Percentiles rank a stretch among this genome's conserved stretches.
phyloP scores from a whole-genome alignment of 805 yeast species.

The Diddensiella transvaalensis region DNA sequence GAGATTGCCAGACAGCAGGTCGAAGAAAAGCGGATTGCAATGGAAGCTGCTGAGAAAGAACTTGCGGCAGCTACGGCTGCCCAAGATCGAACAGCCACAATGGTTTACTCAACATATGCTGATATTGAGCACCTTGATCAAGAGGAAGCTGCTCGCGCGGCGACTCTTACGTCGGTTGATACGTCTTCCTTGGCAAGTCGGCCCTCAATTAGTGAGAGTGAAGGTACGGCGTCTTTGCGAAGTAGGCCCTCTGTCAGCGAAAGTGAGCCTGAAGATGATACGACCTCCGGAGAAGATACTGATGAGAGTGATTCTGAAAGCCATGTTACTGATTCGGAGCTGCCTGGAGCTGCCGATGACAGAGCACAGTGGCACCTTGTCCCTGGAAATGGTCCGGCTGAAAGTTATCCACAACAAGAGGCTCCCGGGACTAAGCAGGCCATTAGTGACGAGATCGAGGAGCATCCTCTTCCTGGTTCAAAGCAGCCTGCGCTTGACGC shows the following conservation, averaged over 20 bases:
- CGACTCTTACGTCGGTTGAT: neutral
- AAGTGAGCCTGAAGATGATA: slow-evolving; percentile 12
- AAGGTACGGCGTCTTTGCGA: neutral
- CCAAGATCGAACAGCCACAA: slow-evolving; percentile 8
- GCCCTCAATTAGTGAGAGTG: slow-evolving; percentile 1
- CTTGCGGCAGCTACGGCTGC: slow-evolving; percentile 22
- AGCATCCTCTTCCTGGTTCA: neutral
- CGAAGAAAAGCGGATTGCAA: slow-evolving; percentile 17
- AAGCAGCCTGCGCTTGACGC: neutral
- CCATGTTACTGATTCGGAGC: neutral
- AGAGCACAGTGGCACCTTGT: slow-evolving; percentile 2
- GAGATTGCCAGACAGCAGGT: slow-evolving; percentile 14
- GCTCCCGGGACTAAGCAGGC: slow-evolving; percentile 5
- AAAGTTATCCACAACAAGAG: neutral
- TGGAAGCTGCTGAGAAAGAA: slow-evolving; percentile 22
- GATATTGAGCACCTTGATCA: slow-evolving; percentile 26
- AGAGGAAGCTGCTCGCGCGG: slow-evolving; percentile 11
- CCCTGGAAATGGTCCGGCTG: neutral
- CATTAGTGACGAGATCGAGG: slow-evolving; percentile 14
- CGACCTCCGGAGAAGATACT: slow-evolving; percentile 15
- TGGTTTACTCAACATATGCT: slow-evolving; percentile 5
- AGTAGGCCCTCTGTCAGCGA: slow-evolving; percentile 40
- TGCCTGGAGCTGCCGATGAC: slow-evolving; percentile 4
- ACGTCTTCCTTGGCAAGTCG: neutral
- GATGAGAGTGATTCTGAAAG: slow-evolving; percentile 15